These are phyloP conservation scores for Puccinia brachypodii DNA, from an alignment of 1,284 basidiomycete species.

Conservation along the genomic window DNA sequence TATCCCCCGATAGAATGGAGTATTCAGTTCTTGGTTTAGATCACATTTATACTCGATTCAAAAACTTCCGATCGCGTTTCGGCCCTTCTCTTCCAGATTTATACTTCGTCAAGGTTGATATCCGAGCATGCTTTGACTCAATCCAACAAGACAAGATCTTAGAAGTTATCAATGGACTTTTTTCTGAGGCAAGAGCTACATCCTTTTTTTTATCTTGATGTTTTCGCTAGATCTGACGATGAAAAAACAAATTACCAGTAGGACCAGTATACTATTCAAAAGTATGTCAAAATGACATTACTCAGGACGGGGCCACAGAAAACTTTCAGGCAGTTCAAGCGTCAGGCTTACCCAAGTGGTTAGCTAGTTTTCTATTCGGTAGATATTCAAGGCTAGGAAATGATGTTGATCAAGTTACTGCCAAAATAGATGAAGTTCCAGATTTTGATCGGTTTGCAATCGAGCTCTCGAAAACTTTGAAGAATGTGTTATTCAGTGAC, in stretches of 20 bases:
- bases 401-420: slow-evolving; percentile 8
- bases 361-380: slow-evolving; percentile 25
- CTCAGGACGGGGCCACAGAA: slow-evolving; percentile 60
- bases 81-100: slow-evolving; percentile 64
- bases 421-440: slow-evolving; percentile 66
- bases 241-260: slow-evolving; percentile 26
- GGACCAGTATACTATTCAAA: slow-evolving; percentile 63
- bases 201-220: background rate
- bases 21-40: slow-evolving; percentile 79
- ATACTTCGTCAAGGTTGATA: slow-evolving; percentile 95
- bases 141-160: slow-evolving; percentile 86
- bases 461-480: slow-evolving; percentile 67
- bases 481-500: slow-evolving; percentile 81
- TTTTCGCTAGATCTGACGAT: background rate
- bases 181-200: slow-evolving; percentile 67
- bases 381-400: background rate
- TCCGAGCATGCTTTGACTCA: slow-evolving; percentile 92
- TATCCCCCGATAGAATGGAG: slow-evolving; percentile 68
- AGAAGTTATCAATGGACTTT: slow-evolving; percentile 69
- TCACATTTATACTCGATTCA: slow-evolving; percentile 74
- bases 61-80: slow-evolving; percentile 66
- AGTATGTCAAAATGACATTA: slow-evolving; percentile 65
- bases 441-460: slow-evolving; percentile 71
- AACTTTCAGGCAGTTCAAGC: slow-evolving; percentile 64
- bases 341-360: slow-evolving; percentile 71